Conservation (phyloP, 2,329 filamentous ascomycete species). For the Clarireedia sp. region DNA sequence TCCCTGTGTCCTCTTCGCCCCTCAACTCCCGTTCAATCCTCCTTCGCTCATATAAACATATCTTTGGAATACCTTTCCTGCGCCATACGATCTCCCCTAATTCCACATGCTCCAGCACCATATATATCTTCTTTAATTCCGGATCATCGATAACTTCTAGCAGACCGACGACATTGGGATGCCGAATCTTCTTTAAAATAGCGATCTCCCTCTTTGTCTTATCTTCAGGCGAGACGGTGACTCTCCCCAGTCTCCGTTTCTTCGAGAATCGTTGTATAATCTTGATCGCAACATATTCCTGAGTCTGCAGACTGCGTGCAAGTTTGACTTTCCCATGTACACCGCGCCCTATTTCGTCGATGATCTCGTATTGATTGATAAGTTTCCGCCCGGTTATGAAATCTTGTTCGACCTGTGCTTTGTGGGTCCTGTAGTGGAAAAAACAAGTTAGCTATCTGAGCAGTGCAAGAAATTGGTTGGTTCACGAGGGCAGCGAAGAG, state of each 20-base stretch:
- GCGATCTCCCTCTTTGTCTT: constrained; percentile 95
- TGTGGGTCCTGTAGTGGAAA: constrained; percentile 62
- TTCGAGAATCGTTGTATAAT: constrained; percentile 96
- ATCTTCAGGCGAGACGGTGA: constrained; percentile 60
- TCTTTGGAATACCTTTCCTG: constrained; percentile 75
- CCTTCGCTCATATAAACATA: constrained; percentile 74
- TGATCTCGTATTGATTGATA: constrained; percentile 96
- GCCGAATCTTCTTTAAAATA: constrained; percentile 95
- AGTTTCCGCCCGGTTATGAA: constrained; percentile 83
- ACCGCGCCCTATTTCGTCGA: constrained; percentile 90
- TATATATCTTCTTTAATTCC: constrained; percentile 94
- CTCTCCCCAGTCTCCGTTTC: constrained; percentile 80
- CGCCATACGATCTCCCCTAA: constrained; percentile 92
- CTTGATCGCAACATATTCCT: constrained; percentile 88
- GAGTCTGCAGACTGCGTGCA: constrained; percentile 68
- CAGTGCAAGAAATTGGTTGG: not conserved
- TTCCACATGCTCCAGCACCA: constrained; percentile 92
- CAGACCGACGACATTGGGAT: constrained; percentile 92
- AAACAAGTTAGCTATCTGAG: constrained; percentile 16
- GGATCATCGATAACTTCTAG: constrained; percentile 97
- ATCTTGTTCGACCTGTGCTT: constrained; percentile 85
- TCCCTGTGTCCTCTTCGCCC: constrained; percentile 47
- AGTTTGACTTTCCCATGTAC: constrained; percentile 98
- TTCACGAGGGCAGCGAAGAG: not conserved
- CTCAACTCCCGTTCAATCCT: constrained; percentile 67